Conservation (phyloP, 305 asterid species). For the Solanum chacoense region DNA sequence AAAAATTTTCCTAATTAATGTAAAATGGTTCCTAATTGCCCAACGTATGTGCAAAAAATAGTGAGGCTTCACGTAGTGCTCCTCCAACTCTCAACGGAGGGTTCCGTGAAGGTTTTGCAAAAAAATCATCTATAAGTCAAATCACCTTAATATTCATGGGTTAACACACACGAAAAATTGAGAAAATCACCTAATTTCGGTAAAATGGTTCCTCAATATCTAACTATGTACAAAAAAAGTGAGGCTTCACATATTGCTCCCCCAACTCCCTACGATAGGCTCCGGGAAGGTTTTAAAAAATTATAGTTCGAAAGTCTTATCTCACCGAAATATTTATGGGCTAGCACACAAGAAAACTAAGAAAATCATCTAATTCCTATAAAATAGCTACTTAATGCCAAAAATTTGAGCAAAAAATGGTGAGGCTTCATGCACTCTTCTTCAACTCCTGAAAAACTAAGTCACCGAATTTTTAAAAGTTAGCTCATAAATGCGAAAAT, state of each 20-base stretch:
- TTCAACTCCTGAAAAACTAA: not conserved
- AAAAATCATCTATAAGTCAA: not conserved
- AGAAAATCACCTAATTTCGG: not conserved
- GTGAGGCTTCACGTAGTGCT: not conserved
- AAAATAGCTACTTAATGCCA: not conserved
- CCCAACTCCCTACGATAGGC: not conserved
- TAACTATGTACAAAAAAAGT: not conserved
- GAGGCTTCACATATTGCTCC: not conserved
- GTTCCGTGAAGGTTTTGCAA: not conserved
- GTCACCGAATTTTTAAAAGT: not conserved
- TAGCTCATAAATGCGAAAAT: too few relatives aligned
- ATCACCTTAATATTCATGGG: not conserved
- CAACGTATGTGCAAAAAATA: not conserved
- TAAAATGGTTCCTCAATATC: not conserved
- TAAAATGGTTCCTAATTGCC: not conserved
- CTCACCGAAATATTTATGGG: too few relatives aligned
- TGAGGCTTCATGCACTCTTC: not conserved
- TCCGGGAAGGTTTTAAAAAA: not conserved
- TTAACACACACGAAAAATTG: not conserved
- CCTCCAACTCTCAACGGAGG: not conserved
- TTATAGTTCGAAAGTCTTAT: not conserved
- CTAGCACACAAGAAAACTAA: not conserved
- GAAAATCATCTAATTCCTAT: not conserved
- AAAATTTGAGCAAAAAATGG: not conserved
- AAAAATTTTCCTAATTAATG: too few relatives aligned